phyloP scores from a whole-genome alignment of 257 asterid species.

The Leptodermis oblonga region DNA sequence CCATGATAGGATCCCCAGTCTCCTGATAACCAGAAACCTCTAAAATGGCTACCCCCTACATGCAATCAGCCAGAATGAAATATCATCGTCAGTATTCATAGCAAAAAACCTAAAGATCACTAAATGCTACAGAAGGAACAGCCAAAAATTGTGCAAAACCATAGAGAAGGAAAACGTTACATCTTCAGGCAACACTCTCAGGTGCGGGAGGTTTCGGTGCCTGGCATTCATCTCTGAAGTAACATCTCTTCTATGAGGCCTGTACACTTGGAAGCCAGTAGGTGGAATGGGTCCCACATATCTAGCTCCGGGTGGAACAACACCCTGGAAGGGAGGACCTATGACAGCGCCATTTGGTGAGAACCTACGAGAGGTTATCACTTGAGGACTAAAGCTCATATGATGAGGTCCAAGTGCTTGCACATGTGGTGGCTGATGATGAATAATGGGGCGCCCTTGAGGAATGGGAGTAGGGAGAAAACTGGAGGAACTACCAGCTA shows the following conservation, averaged over 20 bases:
- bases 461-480: slow-evolving; percentile 38
- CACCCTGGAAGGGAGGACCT: slow-evolving; percentile 45
- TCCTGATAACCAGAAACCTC: slow-evolving; percentile 62
- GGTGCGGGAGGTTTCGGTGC: slow-evolving; percentile 47
- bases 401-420: slow-evolving; percentile 50
- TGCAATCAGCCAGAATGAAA: slow-evolving; percentile 8
- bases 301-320: slow-evolving; percentile 42
- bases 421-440: slow-evolving; percentile 42
- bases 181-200: slow-evolving; percentile 77
- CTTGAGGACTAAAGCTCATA: slow-evolving; percentile 43
- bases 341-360: slow-evolving; percentile 29
- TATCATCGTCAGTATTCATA: background rate
- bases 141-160: background rate
- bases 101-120: background rate
- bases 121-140: background rate
- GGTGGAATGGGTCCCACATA: slow-evolving; percentile 52
- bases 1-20: slow-evolving; percentile 41
- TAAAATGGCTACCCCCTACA: slow-evolving; percentile 60
- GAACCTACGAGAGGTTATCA: slow-evolving; percentile 37
- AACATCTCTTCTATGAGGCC: slow-evolving; percentile 62
- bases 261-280: slow-evolving; percentile 40
- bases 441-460: slow-evolving; percentile 40
- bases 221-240: slow-evolving; percentile 37
- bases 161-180: slow-evolving; percentile 32
- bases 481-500: slow-evolving; percentile 33